phyloP scores from a whole-genome alignment of 1,284 basidiomycete genomes.

The Fistulina hepatica region DNA sequence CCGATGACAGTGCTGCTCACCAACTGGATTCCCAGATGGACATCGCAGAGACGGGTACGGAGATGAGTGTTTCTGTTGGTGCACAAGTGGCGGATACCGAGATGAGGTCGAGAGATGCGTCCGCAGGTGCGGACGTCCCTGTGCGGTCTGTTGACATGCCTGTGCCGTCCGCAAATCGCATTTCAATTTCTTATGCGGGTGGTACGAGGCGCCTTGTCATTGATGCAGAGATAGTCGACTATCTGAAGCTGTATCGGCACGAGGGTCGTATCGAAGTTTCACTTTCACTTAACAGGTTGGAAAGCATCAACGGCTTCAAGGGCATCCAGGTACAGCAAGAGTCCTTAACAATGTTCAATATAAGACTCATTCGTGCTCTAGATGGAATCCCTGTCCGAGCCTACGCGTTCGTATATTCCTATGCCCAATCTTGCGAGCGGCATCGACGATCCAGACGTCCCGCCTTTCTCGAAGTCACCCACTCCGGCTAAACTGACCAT shows the following conservation, averaged over 20 bases:
- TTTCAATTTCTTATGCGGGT: constrained; percentile 91
- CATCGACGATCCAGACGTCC: constrained; percentile 59
- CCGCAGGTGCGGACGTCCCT: constrained; percentile 11
- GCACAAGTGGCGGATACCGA: too few species aligned
- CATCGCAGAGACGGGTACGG: too few species aligned
- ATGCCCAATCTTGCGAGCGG: constrained; percentile 38
- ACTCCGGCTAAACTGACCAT: constrained; percentile 45
- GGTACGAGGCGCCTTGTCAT: constrained; percentile 80
- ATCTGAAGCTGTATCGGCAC: constrained; percentile 68
- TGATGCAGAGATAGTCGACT: constrained; percentile 79
- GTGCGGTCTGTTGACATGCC: too few species aligned
- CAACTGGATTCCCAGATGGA: too few species aligned
- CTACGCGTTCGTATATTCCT: constrained; percentile 57
- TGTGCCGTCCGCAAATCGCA: constrained; percentile 64
- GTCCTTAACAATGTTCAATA: constrained; percentile 19
- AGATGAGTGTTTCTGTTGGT: too few species aligned
- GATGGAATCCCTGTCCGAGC: constrained; percentile 69
- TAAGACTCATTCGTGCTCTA: constrained; percentile 20
- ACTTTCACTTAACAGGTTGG: constrained; percentile 47
- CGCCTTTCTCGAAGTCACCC: constrained; percentile 48
- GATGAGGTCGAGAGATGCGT: too few species aligned
- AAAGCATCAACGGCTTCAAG: constrained; percentile 47
- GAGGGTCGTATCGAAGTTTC: constrained; percentile 88
- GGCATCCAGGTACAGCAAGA: constrained; percentile 72
- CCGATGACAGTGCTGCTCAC: too few species aligned